Evolutionary conservation across 257 asterid species (phyloP).

Genomic region (Salvia splendens): DNA sequence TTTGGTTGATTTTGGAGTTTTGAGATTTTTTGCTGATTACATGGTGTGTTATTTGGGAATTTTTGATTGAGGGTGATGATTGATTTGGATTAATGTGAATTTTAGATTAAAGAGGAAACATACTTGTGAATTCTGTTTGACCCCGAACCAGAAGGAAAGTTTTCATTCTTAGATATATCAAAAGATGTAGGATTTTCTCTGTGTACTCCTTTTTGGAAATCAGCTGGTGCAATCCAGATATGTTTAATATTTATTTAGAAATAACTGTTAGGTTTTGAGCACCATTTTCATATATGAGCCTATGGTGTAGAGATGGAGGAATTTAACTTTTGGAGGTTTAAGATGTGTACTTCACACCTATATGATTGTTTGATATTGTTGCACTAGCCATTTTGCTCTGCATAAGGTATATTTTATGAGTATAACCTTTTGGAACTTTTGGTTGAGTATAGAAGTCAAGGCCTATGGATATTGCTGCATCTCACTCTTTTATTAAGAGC

Average conservation of each 20-base stretch:
- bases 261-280: constrained; percentile 12
- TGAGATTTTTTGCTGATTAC: neutral
- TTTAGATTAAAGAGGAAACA: neutral
- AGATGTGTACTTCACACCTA: neutral
- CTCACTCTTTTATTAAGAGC: neutral
- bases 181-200: neutral
- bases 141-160: neutral
- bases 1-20: neutral
- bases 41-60: constrained; percentile 3
- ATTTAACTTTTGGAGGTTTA: too few relatives aligned
- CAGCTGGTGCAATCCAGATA: neutral
- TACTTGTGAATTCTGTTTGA: constrained; percentile 17
- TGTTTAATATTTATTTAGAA: neutral
- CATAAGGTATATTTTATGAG: neutral
- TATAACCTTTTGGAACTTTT: constrained; percentile 8
- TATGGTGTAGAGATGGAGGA: neutral
- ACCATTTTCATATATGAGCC: neutral
- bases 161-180: constrained; percentile 1
- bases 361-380: neutral
- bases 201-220: neutral
- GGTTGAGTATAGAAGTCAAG: neutral
- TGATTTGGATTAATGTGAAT: neutral
- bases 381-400: neutral
- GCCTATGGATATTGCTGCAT: constrained; percentile 9
- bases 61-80: neutral